Base-by-base conservation (phyloP, 352 stramenopile genomes). In the Elongisporangium undulatum region DNA sequence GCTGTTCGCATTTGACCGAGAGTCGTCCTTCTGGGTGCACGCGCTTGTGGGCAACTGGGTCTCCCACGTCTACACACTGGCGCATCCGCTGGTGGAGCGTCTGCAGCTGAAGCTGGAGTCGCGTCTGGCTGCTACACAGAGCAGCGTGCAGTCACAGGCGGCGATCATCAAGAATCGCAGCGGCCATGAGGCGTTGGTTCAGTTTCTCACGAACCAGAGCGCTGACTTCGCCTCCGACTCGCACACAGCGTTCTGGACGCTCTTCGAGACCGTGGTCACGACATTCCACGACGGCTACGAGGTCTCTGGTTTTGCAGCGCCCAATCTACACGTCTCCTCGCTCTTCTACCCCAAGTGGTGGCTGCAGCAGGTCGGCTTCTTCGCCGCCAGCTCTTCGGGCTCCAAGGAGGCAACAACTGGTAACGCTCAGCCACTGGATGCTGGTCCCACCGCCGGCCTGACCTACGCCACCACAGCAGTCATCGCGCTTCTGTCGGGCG, bases 321-420 rank as follows among this genome's bases (percentile, higher is more conserved):
- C 64, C 3, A 61, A 57, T 21, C 64, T 95, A 7, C 67, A 53
- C 13, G 81, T 73, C 38, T 74, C 71, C 53, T 75, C 76, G 49
- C 74, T 95, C 16, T 92, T 92, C 55, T 95, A 95, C 55, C 85
- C 85, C 3, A 87, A 87, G 61, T 93, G 82, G 85, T 95, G 83
- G 83, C 78, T 95, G 3, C 53, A 92, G 51, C 59, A 80, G 29
- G 83, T 95, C 13, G 85, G 85, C 0, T 95, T 89, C 56, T 95
- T 92, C 39, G 64, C 76, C 57, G 53, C 62, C 12, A 22, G 39
- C 34, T 61, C 66, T 48, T 61, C 69, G 17, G 63, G 39, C 53
- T 69, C 38, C 51, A 60, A 59, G 29, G 50, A 49, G 15, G 64
- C 62, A 2, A 51, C 63, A 8, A 69, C 64, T 0, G 52, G 54